These are phyloP conservation scores for Aspergillus sp. DNA, from an alignment of 2,329 filamentous ascomycete species.

Conservation along the genomic window DNA sequence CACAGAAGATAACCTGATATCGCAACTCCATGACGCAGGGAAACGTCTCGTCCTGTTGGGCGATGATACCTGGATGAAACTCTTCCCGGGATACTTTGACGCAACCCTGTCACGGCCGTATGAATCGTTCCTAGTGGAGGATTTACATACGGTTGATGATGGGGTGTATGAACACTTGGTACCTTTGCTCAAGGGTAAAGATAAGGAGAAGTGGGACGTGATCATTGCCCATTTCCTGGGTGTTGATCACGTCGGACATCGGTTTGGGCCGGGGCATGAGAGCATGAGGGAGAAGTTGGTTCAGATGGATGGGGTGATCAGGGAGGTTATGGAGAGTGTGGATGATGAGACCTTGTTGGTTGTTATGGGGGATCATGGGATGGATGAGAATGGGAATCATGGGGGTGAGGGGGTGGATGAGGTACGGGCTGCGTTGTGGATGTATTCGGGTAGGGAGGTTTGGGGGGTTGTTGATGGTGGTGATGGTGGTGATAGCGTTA, in stretches of 20 bases:
- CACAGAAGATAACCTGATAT: conserved; percentile 79
- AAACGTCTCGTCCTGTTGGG: conserved; percentile 86
- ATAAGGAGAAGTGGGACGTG: conserved; percentile 71
- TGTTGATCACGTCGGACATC: conserved; percentile 93
- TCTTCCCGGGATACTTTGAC: conserved; percentile 90
- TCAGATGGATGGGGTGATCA: conserved; percentile 83
- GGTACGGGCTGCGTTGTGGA: conserved; percentile 90
- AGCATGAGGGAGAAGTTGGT: conserved; percentile 87
- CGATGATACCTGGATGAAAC: conserved; percentile 90
- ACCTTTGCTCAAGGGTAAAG: conserved; percentile 68
- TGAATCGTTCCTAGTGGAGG: conserved; percentile 97
- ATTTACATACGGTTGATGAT: conserved; percentile 92
- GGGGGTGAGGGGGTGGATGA: conserved; percentile 96
- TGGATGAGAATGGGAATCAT: conserved; percentile 65
- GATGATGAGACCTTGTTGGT: conserved; percentile 85
- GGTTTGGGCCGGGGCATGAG: conserved; percentile 87
- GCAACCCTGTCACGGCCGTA: conserved; percentile 80
- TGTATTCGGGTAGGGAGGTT: conserved; percentile 81
- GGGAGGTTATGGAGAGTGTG: conserved; percentile 67
- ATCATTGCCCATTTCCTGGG: conserved; percentile 89
- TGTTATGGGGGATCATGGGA: conserved; percentile 92
- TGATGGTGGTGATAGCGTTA: not conserved
- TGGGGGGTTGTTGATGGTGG: not conserved
- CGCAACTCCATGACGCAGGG: conserved; percentile 62
- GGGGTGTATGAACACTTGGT: conserved; percentile 82